Base-by-base conservation (phyloP, 208 protist genomes). In the Trypanosoma caninum region DNA sequence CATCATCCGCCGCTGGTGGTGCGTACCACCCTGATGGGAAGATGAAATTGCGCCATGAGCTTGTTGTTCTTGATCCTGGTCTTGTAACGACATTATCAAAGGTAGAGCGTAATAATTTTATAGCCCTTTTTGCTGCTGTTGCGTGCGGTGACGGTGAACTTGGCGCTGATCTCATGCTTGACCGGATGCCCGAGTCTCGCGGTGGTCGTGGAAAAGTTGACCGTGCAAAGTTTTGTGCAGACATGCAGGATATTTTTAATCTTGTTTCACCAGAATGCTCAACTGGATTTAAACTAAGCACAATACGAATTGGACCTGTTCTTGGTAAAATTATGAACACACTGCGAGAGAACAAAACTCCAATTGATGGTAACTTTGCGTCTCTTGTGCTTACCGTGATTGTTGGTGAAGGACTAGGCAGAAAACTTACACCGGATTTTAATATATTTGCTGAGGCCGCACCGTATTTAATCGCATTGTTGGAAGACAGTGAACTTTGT, bases 341-440 rank as follows among this genome's bases (percentile, higher is more conserved):
- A 0, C 78, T 97, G 23, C 77, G 89, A 3, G 71, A 91, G 61
- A 85, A 96, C 72, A 73, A 79, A 30, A 81, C 93, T 10, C 69
- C 77, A 16, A 79, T 98, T n/a, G 95, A 98, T 59, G 80, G 87
- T 23, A 91, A 93, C 59, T 98, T 97, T 76, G 76, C 91, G 1
- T 91, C 91, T 2, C 70, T 98, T 5, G 87, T 97, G 3, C 59
- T 97, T 37, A 85, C 87, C 2, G 89, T 97, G 11, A 87, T 97
- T 20, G 84, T 98, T 0, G 79, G 93, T 0, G 95, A 98, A 59
- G 95, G 93, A 2, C 55, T 98, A 33, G 95, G 91, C 0, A 77
- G 90, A 7, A 89, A 83, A 41, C 74, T 97, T 14, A 81, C 78
- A 34, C 89, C 95, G 0, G 74, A 93, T 44, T 87, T 97, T 50